Conservation (phyloP, 2,329 filamentous ascomycete species). For the Rosellinia necatrix region DNA sequence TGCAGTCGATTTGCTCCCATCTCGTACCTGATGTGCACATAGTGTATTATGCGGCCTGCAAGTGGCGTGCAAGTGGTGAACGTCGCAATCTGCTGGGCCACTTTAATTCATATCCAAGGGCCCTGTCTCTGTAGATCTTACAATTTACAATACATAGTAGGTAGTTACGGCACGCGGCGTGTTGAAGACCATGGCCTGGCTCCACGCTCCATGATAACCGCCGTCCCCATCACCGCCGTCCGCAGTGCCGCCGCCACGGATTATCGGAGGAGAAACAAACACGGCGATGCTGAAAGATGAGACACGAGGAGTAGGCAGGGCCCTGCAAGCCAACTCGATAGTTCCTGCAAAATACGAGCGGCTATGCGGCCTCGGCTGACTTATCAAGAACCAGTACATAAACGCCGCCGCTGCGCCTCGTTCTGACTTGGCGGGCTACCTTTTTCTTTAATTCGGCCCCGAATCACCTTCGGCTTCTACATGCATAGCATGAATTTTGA, state of each 20-base stretch:
- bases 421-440: not conserved
- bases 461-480: too few relatives aligned
- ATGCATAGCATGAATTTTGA: too few relatives aligned
- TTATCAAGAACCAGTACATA: not conserved
- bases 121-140: constrained; percentile 12
- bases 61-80: not conserved
- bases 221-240: too few relatives aligned
- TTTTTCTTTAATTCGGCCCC: too few relatives aligned
- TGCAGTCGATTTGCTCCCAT: too few relatives aligned
- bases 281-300: too few relatives aligned
- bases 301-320: too few relatives aligned
- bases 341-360: not conserved
- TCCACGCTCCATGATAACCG: not conserved
- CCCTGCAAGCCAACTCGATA: too few relatives aligned
- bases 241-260: too few relatives aligned
- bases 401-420: not conserved
- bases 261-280: too few relatives aligned
- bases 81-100: constrained; percentile 22
- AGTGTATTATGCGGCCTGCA: too few relatives aligned
- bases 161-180: not conserved
- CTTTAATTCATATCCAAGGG: not conserved
- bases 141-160: not conserved
- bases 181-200: not conserved
- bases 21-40: constrained; percentile 16
- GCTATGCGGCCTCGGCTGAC: not conserved